Evolutionary conservation across 2,329 filamentous ascomycete genomes (phyloP).

Genomic region (Paecilomyces dactylethromorphus): DNA sequence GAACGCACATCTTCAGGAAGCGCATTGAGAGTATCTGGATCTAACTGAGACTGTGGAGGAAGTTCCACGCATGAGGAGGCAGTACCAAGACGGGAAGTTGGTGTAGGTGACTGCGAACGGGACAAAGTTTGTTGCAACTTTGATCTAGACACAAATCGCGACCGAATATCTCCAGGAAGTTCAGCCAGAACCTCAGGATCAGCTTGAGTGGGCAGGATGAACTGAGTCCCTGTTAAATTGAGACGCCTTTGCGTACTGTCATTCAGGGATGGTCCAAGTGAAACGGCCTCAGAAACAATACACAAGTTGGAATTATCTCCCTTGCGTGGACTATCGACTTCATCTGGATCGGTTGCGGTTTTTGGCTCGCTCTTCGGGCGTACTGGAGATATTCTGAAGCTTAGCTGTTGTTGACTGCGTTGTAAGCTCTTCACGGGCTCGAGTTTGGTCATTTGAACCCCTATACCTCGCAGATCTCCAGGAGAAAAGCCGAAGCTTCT

Average conservation of each 20-base stretch:
- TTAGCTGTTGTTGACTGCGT: slow-evolving; percentile 72
- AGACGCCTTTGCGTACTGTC: slow-evolving; percentile 53
- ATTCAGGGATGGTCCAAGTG: slow-evolving; percentile 23
- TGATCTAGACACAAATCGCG: slow-evolving; percentile 61
- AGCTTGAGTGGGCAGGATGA: slow-evolving; percentile 74
- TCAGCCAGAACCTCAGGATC: slow-evolving; percentile 79
- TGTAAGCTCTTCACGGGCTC: slow-evolving; percentile 66
- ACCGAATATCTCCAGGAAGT: slow-evolving; percentile 75
- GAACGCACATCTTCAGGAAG: slow-evolving; percentile 79
- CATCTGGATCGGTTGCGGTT: slow-evolving; percentile 42
- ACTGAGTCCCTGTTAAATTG: slow-evolving; percentile 82
- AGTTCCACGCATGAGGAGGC: slow-evolving; percentile 31
- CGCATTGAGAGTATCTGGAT: slow-evolving; percentile 74
- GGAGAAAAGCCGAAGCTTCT: slow-evolving; percentile 77
- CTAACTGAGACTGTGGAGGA: slow-evolving; percentile 68
- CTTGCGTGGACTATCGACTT: slow-evolving; percentile 37
- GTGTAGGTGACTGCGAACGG: slow-evolving; percentile 28
- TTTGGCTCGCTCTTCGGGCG: slow-evolving; percentile 14
- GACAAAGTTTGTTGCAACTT: slow-evolving; percentile 14
- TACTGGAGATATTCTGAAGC: slow-evolving; percentile 52
- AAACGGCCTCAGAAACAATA: slow-evolving; percentile 17
- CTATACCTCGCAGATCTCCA: slow-evolving; percentile 86
- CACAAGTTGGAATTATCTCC: slow-evolving; percentile 14
- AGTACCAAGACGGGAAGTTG: slow-evolving; percentile 11
- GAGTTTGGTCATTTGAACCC: slow-evolving; percentile 88